Evolutionary conservation across 805 yeast genomes (phyloP).

Genomic region (Vanderwaltozyma verrucispora): DNA sequence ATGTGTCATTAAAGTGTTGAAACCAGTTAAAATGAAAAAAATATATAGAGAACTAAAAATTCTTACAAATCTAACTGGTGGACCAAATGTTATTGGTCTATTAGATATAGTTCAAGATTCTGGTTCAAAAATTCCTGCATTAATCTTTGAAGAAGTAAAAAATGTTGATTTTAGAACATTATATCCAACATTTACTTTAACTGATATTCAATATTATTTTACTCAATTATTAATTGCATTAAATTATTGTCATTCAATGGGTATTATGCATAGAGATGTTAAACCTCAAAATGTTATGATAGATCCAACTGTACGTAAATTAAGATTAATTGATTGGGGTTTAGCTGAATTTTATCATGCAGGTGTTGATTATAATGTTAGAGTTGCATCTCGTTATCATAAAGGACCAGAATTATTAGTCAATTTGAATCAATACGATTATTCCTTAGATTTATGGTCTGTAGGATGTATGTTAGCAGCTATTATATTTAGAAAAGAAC

Average conservation of each 20-base stretch:
- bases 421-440: conserved; percentile 80
- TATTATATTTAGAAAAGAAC: conserved; percentile 81
- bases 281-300: conserved; percentile 96
- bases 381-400: conserved; percentile 88
- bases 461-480: conserved; percentile 91
- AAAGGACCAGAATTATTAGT: conserved; percentile 90
- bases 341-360: conserved; percentile 89
- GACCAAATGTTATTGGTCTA: conserved; percentile 56
- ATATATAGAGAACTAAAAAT: conserved; percentile 84
- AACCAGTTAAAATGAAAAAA: conserved; percentile 88
- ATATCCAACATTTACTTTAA: conserved; percentile 65
- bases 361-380: conserved; percentile 79
- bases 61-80: conserved; percentile 59
- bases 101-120: conserved; percentile 77
- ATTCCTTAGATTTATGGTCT: conserved; percentile 88
- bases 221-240: conserved; percentile 71
- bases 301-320: conserved; percentile 58
- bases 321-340: conserved; percentile 92
- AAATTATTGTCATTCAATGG: conserved; percentile 88
- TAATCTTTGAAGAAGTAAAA: conserved; percentile 74
- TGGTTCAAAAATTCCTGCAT: conserved; percentile 71
- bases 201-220: conserved; percentile 76
- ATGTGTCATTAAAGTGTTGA: conserved; percentile 80
- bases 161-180: conserved; percentile 75
- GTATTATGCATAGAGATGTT: conserved; percentile 92